Base-by-base conservation (phyloP, 345 rosid genomes). In the Pugionium dolabratum region DNA sequence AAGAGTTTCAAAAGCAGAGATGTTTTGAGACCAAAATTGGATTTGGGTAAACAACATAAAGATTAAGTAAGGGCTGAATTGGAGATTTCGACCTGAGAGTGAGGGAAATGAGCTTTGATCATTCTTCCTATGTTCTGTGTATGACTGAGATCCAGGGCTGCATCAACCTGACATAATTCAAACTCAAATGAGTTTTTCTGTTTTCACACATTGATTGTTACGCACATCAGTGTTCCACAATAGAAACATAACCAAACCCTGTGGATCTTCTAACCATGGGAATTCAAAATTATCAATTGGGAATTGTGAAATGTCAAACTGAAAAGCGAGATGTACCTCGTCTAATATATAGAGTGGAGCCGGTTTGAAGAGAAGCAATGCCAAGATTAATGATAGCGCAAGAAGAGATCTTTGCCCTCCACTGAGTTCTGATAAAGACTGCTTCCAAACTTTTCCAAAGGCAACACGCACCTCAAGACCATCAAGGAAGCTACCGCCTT, bases 381-480 rank as follows among this genome's bases (percentile, higher is more conserved):
- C 99, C 76, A 94, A 80, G 71, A 94, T 94, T 56, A 94, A 67
- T 40, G 99, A 94, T 33, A 94, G 88, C 36, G 99, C 97, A 30
- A 94, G 87, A 45, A 94, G 79, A 66, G 99, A 90, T 62, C 99
- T 75, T 78, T 94, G 97, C 33, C 99, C 99, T 62, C 99, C 97
- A 47, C 99, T 94, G 47, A 94, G 77, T 68, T 94, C 99, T 49
- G 99, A 94, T 72, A 94, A 64, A 55, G 97, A 88, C 79, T 88
- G 99, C 73, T 94, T 94, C 99, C 97, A 94, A 28, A 94, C 95
- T 71, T 92, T 52, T 11, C 99, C 99, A 78, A 94, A 94, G 62
- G 99, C 99, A 54, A 94, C 96, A 65, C 99, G 81, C 72, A 90
- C 99, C 87, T 90, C 99, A 47, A 94, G 86, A 72, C 99, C 99